A percentile compares a stretch with the other conserved stretches of the same genome.
phyloP scores from a whole-genome alignment of 2,329 filamentous ascomycete species.

The Fusarium nygamai region DNA sequence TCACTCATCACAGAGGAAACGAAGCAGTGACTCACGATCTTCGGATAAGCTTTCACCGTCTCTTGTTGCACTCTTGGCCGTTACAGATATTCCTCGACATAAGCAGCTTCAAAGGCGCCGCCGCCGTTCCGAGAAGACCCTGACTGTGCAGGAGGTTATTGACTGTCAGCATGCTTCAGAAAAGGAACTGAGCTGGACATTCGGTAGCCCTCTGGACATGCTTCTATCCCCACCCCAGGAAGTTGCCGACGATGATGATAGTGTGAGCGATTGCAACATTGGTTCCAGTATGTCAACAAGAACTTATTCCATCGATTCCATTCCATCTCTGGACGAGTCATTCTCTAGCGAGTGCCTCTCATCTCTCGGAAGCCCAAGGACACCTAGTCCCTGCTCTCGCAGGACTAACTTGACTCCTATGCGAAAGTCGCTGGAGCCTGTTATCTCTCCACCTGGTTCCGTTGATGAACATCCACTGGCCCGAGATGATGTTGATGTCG shows the following conservation, averaged over 20 bases:
- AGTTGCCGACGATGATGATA: constrained; percentile 59
- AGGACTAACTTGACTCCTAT: constrained; percentile 51
- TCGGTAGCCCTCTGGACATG: constrained; percentile 67
- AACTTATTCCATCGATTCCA: constrained; percentile 68
- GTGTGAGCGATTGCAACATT: constrained; percentile 62
- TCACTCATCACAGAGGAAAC: constrained; percentile 50
- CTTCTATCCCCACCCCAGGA: constrained; percentile 70
- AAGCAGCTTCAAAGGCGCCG: constrained; percentile 51
- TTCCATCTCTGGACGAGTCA: constrained; percentile 68
- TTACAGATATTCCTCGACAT: constrained; percentile 68
- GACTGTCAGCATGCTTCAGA: constrained; percentile 64
- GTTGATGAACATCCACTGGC: constrained; percentile 63
- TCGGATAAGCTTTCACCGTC: constrained; percentile 67
- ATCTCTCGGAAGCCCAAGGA: constrained; percentile 60
- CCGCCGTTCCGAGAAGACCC: constrained; percentile 38
- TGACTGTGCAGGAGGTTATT: constrained; percentile 68
- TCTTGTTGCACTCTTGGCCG: constrained; percentile 68
- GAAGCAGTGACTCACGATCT: constrained; percentile 56
- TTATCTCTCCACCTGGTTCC: constrained; percentile 65
- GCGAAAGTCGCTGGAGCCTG: constrained; percentile 63
- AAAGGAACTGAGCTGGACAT: constrained; percentile 66
- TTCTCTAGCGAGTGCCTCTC: constrained; percentile 60
- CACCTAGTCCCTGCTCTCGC: constrained; percentile 48
- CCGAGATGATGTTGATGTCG: constrained; percentile 35
- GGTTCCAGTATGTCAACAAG: constrained; percentile 64